A percentile compares a stretch with the other conserved stretches of the same genome.
These are phyloP conservation scores for Capsicum baccatum DNA, from an alignment of 257 asterid genomes.

Conservation along the genomic window DNA sequence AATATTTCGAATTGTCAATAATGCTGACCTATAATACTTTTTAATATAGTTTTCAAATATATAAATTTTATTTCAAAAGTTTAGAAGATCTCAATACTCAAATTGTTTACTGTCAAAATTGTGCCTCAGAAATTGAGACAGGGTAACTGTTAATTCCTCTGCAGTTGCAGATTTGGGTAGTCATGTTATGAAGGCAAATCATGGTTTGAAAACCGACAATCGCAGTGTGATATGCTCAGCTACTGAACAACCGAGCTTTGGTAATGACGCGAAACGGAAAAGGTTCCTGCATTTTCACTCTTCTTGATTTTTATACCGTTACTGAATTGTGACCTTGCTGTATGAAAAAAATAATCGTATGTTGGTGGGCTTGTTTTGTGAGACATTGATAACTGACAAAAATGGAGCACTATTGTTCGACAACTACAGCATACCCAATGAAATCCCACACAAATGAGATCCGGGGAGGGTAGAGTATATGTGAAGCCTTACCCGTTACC, in stretches of 20 bases:
- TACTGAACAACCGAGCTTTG: neutral
- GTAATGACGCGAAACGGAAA: neutral
- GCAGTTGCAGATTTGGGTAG: neutral
- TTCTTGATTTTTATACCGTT: neutral
- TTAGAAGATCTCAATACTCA: too few relatives aligned
- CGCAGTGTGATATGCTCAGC: constrained; percentile 19
- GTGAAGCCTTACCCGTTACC: too few relatives aligned
- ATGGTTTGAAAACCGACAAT: neutral
- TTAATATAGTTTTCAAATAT: too few relatives aligned
- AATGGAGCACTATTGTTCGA: neutral
- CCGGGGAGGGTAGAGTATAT: too few relatives aligned
- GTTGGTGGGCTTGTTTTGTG: neutral
- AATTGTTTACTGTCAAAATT: too few relatives aligned
- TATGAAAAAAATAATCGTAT: neutral
- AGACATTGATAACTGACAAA: neutral
- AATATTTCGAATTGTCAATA: too few relatives aligned
- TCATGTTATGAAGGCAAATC: neutral
- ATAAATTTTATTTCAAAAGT: too few relatives aligned
- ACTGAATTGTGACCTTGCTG: neutral
- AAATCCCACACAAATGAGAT: too few relatives aligned
- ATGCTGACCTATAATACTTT: too few relatives aligned
- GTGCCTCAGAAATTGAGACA: too few relatives aligned
- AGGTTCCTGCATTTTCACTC: neutral
- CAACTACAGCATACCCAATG: too few relatives aligned
- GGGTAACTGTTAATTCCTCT: neutral